Percentiles rank a stretch among this genome's conserved stretches.
Conservation (phyloP, 2,329 filamentous ascomycete species). For the Penicillium verrucosum region DNA sequence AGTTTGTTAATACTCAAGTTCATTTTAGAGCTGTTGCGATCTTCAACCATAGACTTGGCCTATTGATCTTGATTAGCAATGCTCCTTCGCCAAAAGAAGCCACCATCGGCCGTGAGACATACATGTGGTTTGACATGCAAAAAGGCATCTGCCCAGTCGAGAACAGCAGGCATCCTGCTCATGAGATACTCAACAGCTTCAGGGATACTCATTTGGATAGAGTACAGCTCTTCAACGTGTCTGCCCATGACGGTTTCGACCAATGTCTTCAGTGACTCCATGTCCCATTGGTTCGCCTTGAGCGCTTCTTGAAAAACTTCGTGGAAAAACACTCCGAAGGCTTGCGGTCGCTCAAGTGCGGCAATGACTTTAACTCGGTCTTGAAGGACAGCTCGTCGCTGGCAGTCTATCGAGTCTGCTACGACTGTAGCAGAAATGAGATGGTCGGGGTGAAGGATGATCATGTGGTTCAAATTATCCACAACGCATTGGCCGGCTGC, state of each 20-base stretch:
- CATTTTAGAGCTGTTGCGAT: slow-evolving; percentile 71
- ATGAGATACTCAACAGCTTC: slow-evolving; percentile 75
- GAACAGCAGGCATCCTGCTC: slow-evolving; percentile 78
- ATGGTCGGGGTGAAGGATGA: slow-evolving; percentile 93
- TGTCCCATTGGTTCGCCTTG: slow-evolving; percentile 76
- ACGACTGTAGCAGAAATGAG: slow-evolving; percentile 92
- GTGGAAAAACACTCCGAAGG: slow-evolving; percentile 91
- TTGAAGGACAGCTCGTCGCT: slow-evolving; percentile 85
- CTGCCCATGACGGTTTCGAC: slow-evolving; percentile 68
- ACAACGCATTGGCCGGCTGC: slow-evolving; percentile 70
- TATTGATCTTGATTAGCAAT: slow-evolving; percentile 37
- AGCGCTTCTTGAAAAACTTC: slow-evolving; percentile 93
- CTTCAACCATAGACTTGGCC: slow-evolving; percentile 70
- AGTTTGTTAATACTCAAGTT: slow-evolving; percentile 88
- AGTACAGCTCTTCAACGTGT: slow-evolving; percentile 85
- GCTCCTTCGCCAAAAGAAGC: neutral
- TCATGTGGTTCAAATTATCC: slow-evolving; percentile 77
- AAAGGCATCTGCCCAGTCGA: slow-evolving; percentile 79
- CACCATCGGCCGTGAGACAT: slow-evolving; percentile 25
- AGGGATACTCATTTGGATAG: slow-evolving; percentile 70
- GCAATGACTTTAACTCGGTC: slow-evolving; percentile 90
- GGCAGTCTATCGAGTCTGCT: slow-evolving; percentile 92
- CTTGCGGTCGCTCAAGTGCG: slow-evolving; percentile 72
- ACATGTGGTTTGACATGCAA: slow-evolving; percentile 68
- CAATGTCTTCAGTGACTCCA: slow-evolving; percentile 60